These are phyloP conservation scores for Recurvomyces mirabilis DNA, from an alignment of 495 filamentous ascomycete species.

Conservation along the genomic window DNA sequence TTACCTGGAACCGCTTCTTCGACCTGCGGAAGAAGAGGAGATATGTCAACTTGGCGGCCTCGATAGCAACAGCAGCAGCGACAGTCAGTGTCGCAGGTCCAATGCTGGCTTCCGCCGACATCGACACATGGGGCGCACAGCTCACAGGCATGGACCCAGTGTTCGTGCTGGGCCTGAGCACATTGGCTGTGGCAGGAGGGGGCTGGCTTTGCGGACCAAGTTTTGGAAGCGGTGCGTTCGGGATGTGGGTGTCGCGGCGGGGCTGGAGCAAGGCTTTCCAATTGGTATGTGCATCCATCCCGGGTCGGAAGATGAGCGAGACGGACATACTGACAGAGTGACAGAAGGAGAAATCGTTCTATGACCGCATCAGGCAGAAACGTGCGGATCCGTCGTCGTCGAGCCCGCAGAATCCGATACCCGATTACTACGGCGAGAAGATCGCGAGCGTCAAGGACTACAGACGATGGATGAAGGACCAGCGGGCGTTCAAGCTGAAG, in stretches of 20 bases:
- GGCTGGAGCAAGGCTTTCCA: conserved; percentile 55
- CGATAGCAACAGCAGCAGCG: conserved; percentile 49
- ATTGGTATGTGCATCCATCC: conserved; percentile 38
- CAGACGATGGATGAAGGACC: conserved; percentile 90
- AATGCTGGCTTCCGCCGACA: conserved; percentile 50
- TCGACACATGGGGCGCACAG: conserved; percentile 56
- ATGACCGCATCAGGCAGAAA: conserved; percentile 72
- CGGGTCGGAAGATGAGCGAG: background rate
- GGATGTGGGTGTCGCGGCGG: conserved; percentile 51
- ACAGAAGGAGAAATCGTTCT: conserved; percentile 89
- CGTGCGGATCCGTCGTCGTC: conserved; percentile 74
- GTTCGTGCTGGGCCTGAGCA: conserved; percentile 66
- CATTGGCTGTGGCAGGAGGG: conserved; percentile 54
- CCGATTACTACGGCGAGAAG: conserved; percentile 82
- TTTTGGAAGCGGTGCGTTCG: conserved; percentile 66
- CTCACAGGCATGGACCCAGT: conserved; percentile 70
- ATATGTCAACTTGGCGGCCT: conserved; percentile 66
- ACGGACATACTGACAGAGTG: conserved; percentile 15
- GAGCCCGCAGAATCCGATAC: conserved; percentile 58
- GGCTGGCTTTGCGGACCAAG: conserved; percentile 84
- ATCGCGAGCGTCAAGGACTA: conserved; percentile 87
- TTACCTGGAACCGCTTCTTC: conserved; percentile 94
- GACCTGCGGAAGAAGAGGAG: conserved; percentile 73
- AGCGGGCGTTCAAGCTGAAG: conserved; percentile 93
- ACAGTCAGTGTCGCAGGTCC: conserved; percentile 51